Conservation (phyloP, 2,329 filamentous ascomycete species). For the Myriosclerotinia duriaeana region DNA sequence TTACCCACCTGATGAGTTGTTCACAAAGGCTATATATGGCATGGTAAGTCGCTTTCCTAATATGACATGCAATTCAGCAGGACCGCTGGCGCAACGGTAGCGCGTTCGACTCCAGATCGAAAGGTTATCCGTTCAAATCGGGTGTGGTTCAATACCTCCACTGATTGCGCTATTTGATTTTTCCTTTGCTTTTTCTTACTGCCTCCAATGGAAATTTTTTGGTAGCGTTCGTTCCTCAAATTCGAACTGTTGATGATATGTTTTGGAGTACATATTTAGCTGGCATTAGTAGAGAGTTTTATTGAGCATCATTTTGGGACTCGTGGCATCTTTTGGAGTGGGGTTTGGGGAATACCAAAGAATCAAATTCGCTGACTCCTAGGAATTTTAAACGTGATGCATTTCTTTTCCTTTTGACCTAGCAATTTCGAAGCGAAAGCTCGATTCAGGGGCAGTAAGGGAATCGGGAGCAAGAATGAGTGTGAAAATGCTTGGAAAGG, state of each 20-base stretch:
- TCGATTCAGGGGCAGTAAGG: conserved; percentile 6
- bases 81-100: conserved; percentile 33
- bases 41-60: too few species aligned
- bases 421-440: conserved; percentile 2
- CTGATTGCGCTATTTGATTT: neutral
- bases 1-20: neutral
- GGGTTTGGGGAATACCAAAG: neutral
- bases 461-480: conserved; percentile 2
- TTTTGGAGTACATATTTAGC: neutral
- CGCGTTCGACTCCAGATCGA: conserved; percentile 39
- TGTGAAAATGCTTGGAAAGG: neutral
- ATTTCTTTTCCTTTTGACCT: neutral
- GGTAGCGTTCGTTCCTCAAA: neutral
- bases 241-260: neutral
- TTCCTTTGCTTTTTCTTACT: conserved; percentile 3
- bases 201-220: neutral
- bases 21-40: neutral
- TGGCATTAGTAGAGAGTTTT: neutral
- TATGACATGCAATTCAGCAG: neutral
- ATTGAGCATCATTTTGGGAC: conserved; percentile 1
- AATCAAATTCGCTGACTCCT: neutral
- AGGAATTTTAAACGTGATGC: neutral
- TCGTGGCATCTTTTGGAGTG: neutral
- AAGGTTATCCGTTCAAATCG: conserved; percentile 41
- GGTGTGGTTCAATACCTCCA: conserved; percentile 35